Percentiles rank a stretch among this genome's conserved stretches.
Conservation (phyloP, 352 stramenopile species). For the Phytophthora syringae region DNA sequence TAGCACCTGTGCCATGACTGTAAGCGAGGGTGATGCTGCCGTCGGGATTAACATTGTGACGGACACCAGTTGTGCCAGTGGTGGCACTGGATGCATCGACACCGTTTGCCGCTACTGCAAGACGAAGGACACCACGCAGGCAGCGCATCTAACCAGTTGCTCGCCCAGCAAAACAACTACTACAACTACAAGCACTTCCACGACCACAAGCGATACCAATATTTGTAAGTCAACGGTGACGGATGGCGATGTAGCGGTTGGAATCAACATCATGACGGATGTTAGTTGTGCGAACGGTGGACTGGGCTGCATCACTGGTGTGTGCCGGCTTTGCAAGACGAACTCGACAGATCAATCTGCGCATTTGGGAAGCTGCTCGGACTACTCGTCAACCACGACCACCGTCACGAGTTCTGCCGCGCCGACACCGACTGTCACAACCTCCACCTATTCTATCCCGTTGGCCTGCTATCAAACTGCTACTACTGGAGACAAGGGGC, state of each 20-base stretch:
- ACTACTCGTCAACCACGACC: conserved; percentile 2
- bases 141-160: conserved; percentile 28
- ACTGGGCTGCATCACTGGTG: conserved; percentile 32
- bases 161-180: conserved; percentile 1
- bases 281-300: conserved; percentile 28
- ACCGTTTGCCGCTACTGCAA: conserved; percentile 27
- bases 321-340: conserved; percentile 36
- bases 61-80: conserved; percentile 18
- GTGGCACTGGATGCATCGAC: conserved; percentile 26
- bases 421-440: conserved; percentile 12
- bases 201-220: not conserved
- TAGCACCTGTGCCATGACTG: conserved; percentile 14
- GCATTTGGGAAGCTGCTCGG: conserved; percentile 29
- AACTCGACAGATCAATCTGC: conserved; percentile 28
- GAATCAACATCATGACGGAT: conserved; percentile 39
- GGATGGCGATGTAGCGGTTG: conserved; percentile 26
- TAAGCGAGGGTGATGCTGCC: conserved; percentile 20
- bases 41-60: conserved; percentile 40
- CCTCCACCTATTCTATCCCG: conserved; percentile 23
- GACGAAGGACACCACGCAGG: conserved; percentile 12
- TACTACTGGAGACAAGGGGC: conserved; percentile 26
- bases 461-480: conserved; percentile 29
- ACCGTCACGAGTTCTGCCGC: not conserved
- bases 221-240: conserved; percentile 14
- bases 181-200: not conserved